Evolutionary conservation across 106 monocot species (phyloP).

Genomic region (Allium fistulosum): DNA sequence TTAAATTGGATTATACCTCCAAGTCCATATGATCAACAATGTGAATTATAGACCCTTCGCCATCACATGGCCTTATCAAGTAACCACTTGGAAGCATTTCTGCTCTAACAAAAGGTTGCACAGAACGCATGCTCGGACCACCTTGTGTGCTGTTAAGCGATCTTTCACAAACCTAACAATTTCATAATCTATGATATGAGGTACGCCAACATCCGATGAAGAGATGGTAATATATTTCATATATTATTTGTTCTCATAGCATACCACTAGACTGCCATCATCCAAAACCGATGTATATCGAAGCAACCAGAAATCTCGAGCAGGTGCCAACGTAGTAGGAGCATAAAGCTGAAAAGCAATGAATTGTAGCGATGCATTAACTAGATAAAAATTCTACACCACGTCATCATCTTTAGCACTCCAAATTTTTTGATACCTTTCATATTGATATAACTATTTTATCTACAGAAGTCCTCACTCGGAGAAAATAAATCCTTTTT

Average conservation of each 20-base stretch:
- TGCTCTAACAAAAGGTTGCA: slow-evolving; percentile 56
- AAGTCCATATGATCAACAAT: slow-evolving; percentile 72
- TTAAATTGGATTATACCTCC: slow-evolving; percentile 25
- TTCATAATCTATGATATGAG: no score
- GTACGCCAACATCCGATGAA: no score
- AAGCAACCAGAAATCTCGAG: slow-evolving; percentile 74
- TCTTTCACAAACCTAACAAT: slow-evolving; percentile 58
- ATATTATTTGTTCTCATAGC: background rate
- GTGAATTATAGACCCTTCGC: slow-evolving; percentile 62
- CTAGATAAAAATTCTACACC: no score
- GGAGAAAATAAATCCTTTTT: no score
- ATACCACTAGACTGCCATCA: slow-evolving; percentile 67
- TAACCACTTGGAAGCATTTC: slow-evolving; percentile 69
- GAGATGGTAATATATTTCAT: no score
- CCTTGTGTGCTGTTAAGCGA: slow-evolving; percentile 51
- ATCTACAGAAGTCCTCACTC: no score
- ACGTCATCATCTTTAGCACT: no score
- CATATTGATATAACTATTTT: background rate
- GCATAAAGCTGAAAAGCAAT: slow-evolving; percentile 42
- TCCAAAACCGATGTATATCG: slow-evolving; percentile 66
- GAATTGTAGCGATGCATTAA: background rate
- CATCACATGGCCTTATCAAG: slow-evolving; percentile 66
- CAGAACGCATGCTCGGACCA: slow-evolving; percentile 53
- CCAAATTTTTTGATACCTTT: background rate
- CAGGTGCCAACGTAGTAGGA: slow-evolving; percentile 61